Evolutionary conservation across 1,284 basidiomycete species (phyloP), one percentile per base, ranked within the genome.

Genomic region (Stereum hirsutum): DNA sequence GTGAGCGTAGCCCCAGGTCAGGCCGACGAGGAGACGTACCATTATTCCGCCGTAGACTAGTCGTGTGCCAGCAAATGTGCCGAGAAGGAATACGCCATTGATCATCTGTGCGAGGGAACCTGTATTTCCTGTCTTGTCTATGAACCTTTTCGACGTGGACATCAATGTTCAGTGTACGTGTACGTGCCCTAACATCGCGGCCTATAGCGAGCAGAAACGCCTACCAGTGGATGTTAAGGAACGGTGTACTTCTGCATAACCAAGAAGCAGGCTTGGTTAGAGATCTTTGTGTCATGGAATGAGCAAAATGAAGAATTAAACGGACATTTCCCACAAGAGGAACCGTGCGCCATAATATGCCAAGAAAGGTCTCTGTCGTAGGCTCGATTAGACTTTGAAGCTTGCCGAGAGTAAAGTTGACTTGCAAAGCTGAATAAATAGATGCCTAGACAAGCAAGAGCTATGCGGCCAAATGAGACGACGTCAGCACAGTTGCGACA

Each of bases 151-250:
- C 23, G 19, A 5, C 17, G 10, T 32, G 2, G 35, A n/a, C 8
- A 6, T 15, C 8, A n/a, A 32, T 2, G 25, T 46, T 26, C 33
- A 44, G 32, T 6, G 25, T 8, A 30, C 26, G 25, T 15, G n/a
- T n/a, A n/a, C n/a, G n/a, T n/a, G n/a, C n/a, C n/a, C n/a, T n/a
- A n/a, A n/a, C n/a, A n/a, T n/a, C n/a, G n/a, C n/a, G n/a, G n/a
- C n/a, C n/a, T n/a, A n/a, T n/a, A n/a, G n/a, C n/a, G n/a, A 8
- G 3, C n/a, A 32, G 14, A 19, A 23, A 33, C 26, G 41, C 55
- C 47, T 46, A 83, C 83, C 83, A 85, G 50, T 88, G 83, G 46
- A 81, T 74, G 54, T 89, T 82, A 46, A 89, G 64, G 60, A 89
- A 87, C 44, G 86, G 70, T 0, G 86, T 89, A 68, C 79, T 83